Evolutionary conservation across 2,329 filamentous ascomycete genomes (phyloP), one percentile per base, ranked within the genome.

Genomic region (Fusarium papillatum): DNA sequence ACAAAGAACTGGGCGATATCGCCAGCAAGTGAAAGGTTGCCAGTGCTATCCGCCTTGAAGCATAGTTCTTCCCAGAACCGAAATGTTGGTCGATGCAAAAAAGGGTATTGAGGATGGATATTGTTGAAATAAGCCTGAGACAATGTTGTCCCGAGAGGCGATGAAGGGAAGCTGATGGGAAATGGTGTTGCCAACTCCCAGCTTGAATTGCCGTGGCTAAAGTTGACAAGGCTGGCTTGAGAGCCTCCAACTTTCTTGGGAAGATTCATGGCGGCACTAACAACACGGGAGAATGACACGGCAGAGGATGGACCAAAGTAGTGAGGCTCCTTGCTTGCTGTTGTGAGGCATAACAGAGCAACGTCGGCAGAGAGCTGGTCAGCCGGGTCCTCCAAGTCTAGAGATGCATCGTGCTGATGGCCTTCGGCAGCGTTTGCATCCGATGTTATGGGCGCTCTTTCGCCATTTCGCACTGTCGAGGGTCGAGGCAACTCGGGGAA

Each of bases 221-320:
- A 70, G 24, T 66, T 65, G 3, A 73, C 10, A 31, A 38, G 59
- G n/a, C 60, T 75, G 9, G 48, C 62, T 34, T 74, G 71, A 16
- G 73, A 72, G 2, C 71, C 71, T 7, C 71, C 68, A 6, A 66
- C 68, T n/a, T 69, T 69, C 53, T 72, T 64, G 6, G 73, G 73
- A 16, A 75, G 53, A 34, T 71, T 73, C 68, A 75, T 75, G 5
- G 73, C 73, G 7, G 73, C 60, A 16, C 73, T 72, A 19, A 75
- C 66, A n/a, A 75, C 67, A 14, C 71, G 71, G 7, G 73, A 75
- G 60, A 75, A 75, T 2, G 73, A 75, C 5, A 75, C 71, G 17
- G 73, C 73, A 3, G 71, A 74, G 7, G 71, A 74, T 2, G 73
- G 73, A 6, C 73, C 73, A 41, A 75, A 75, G 26, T 75, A 75